These are phyloP conservation scores for Quercus mongolica DNA, from an alignment of 306 rosid genomes.

Conservation along the genomic window DNA sequence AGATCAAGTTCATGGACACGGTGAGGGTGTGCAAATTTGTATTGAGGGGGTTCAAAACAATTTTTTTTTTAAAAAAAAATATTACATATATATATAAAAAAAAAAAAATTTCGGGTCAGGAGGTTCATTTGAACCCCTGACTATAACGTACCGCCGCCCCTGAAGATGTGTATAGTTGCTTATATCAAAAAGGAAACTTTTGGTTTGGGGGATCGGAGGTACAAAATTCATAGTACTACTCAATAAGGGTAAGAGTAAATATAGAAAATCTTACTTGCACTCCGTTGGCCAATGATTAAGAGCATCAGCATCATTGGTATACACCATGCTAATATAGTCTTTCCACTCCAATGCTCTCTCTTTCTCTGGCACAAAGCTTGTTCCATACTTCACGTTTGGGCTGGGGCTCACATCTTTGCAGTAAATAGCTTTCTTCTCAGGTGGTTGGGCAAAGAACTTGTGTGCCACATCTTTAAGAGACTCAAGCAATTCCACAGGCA, in stretches of 20 bases:
- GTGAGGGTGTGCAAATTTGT: too few relatives aligned
- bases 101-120: too few relatives aligned
- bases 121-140: too few relatives aligned
- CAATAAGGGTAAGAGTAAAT: background rate
- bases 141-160: too few relatives aligned
- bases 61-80: too few relatives aligned
- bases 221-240: background rate
- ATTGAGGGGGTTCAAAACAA: too few relatives aligned
- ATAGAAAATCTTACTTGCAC: constrained; percentile 42
- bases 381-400: constrained; percentile 43
- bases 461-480: constrained; percentile 42
- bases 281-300: constrained; percentile 46
- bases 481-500: constrained; percentile 45
- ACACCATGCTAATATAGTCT: constrained; percentile 53
- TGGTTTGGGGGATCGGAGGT: too few relatives aligned
- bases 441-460: constrained; percentile 35
- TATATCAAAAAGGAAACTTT: too few relatives aligned
- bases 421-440: constrained; percentile 38
- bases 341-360: constrained; percentile 68
- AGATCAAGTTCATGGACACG: too few relatives aligned
- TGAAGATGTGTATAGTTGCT: too few relatives aligned
- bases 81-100: too few relatives aligned
- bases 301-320: constrained; percentile 52
- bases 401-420: constrained; percentile 36
- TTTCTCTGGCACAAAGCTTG: constrained; percentile 67